Percentiles rank a stretch among this genome's conserved stretches.
These are phyloP conservation scores for Fusarium sp. DNA, from an alignment of 2,329 filamentous ascomycete genomes.

Conservation along the genomic window DNA sequence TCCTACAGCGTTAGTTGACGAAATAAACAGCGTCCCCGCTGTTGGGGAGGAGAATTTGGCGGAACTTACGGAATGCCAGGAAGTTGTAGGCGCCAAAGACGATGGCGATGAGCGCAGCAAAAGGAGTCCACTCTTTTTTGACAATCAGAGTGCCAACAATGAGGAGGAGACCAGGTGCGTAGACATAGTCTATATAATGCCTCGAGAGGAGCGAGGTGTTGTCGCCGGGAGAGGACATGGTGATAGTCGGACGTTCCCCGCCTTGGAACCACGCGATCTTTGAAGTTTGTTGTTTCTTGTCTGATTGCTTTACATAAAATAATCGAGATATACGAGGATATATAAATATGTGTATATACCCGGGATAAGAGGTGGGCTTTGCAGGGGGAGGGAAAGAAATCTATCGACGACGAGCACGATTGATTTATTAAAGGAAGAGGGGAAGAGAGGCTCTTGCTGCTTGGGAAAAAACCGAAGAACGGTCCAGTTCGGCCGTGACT, in stretches of 20 bases:
- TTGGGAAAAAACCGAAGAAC: conserved; percentile 33
- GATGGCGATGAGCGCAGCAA: conserved; percentile 72
- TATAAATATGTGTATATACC: not conserved
- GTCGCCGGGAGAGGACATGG: conserved; percentile 42
- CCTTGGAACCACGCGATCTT: conserved; percentile 17
- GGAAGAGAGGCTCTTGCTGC: conserved; percentile 25
- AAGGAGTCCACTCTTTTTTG: conserved; percentile 79
- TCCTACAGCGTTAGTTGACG: conserved; percentile 20
- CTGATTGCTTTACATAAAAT: conserved; percentile 5
- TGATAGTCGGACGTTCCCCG: conserved; percentile 34
- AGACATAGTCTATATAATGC: conserved; percentile 79
- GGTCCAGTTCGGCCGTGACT: conserved; percentile 16
- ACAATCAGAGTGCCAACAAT: conserved; percentile 79
- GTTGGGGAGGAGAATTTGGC: not conserved
- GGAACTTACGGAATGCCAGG: conserved; percentile 71
- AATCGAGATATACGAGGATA: conserved; percentile 21
- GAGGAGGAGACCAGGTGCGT: conserved; percentile 82
- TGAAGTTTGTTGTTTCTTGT: conserved; percentile 14
- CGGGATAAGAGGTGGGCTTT: conserved; percentile 5
- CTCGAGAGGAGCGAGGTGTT: conserved; percentile 56
- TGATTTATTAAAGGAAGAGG: conserved; percentile 27
- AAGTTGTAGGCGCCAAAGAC: conserved; percentile 76
- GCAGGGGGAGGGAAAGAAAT: conserved; percentile 5
- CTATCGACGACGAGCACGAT: conserved; percentile 9
- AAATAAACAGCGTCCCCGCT: conserved; percentile 6